Evolutionary conservation across 2,329 filamentous ascomycete species (phyloP), one percentile per base, ranked within the genome.

Genomic region (Fusarium albidum): DNA sequence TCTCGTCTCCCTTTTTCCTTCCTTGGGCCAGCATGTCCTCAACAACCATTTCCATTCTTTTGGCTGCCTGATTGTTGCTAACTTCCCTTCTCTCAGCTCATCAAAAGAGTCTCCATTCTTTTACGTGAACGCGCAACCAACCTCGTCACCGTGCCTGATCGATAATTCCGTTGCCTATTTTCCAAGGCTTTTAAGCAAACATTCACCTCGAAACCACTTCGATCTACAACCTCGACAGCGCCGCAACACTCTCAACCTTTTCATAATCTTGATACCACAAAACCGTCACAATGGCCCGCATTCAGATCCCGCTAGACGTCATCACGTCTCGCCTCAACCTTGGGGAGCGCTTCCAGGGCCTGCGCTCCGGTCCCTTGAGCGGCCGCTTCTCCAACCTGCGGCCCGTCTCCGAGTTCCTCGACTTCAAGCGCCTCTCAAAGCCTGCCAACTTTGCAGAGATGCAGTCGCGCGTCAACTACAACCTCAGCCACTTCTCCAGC

Each of bases 401-500:
- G 56, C 94, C 95, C 57, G 76, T 98, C 66, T 87, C 88, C 73
- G 95, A 99, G 77, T 99, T 99, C 78, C 83, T 97, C 75, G 93
- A 98, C 77, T 76, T 98, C 78, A 97, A 97, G 86, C 92, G 93
- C 66, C 69, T 99, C 50, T 96, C 92, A 64, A 99, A 98, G 80
- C 95, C 95, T 25, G 85, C 85, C 71, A 96, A 96, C 79, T 97
- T 98, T 69, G 80, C 80, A 63, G 93, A 97, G 75, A 86, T 92
- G 61, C 94, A 98, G 77, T 92, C 89, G 67, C 87, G 94, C 63
- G 88, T 96, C 79, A 96, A 96, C 82, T 97, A 97, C 87, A 99
- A 99, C 77, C 79, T 99, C 63, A 87, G 90, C 74, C 90, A 98
- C 81, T 99, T 96, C 82, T 96, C 92, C 59, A 97, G 92, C 88